These are phyloP conservation scores for Coniochaeta ligniaria DNA, from an alignment of 2,329 filamentous ascomycete species.

Conservation along the genomic window DNA sequence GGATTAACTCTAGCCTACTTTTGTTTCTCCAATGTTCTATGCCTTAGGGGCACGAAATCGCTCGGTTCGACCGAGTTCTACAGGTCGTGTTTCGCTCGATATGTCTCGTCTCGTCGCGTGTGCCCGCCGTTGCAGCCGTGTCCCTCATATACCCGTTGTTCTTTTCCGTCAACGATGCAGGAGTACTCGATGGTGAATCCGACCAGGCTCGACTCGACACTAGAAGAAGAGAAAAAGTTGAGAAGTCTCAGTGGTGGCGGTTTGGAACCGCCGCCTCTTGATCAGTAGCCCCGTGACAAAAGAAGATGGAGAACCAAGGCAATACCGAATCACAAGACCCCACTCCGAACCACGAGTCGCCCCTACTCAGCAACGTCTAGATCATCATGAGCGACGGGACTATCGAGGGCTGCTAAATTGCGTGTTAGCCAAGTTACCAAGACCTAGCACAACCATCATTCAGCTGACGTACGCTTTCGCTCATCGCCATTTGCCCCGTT, in stretches of 20 bases:
- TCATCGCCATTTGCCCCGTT: slow-evolving; percentile 80
- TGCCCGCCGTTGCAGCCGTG: background rate
- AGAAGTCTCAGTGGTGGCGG: background rate
- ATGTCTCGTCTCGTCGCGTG: background rate
- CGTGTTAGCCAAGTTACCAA: slow-evolving; percentile 9
- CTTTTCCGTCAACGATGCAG: background rate
- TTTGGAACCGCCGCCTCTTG: background rate
- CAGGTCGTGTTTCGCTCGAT: background rate
- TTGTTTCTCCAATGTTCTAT: background rate
- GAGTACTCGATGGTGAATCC: background rate
- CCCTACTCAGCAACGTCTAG: slow-evolving; percentile 82
- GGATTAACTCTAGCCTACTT: background rate
- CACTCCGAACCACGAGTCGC: background rate
- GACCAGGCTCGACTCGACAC: background rate
- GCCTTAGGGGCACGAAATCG: background rate
- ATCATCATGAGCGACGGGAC: slow-evolving; percentile 83
- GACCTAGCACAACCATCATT: background rate
- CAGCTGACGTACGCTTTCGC: slow-evolving; percentile 63
- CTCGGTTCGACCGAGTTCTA: background rate
- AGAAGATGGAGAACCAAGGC: background rate
- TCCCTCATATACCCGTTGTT: background rate
- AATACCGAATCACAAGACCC: slow-evolving; percentile 2
- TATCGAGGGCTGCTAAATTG: slow-evolving; percentile 51
- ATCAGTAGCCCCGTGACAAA: background rate
- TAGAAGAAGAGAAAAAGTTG: slow-evolving; percentile 1